Percentiles rank a stretch among this genome's conserved stretches.
These are phyloP conservation scores for Gentiana macrophylla DNA, from an alignment of 257 asterid species.

Conservation along the genomic window DNA sequence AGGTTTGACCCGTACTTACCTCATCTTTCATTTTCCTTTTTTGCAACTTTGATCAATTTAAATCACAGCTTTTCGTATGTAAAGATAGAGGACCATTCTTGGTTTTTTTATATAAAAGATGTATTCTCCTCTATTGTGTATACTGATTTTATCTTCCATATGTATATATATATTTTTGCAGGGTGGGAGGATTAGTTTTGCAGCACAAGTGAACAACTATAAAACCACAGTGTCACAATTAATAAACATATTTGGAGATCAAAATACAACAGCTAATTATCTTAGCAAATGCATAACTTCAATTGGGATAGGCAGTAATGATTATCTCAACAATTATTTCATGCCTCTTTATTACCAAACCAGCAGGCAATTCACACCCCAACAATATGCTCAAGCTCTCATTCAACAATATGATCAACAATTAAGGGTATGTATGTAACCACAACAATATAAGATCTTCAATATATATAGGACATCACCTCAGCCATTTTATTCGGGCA, in stretches of 20 bases:
- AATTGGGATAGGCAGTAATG: constrained; percentile 41
- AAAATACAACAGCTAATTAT: constrained; percentile 25
- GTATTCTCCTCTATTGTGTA: background rate
- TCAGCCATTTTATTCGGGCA: too few species aligned
- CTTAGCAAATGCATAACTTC: constrained; percentile 31
- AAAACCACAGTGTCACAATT: constrained; percentile 58
- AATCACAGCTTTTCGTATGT: too few species aligned
- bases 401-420: constrained; percentile 29
- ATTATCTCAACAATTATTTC: constrained; percentile 43
- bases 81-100: too few species aligned
- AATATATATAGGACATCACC: background rate
- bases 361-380: constrained; percentile 26
- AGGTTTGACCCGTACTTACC: too few species aligned
- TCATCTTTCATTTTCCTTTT: too few species aligned
- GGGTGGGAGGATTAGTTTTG: constrained; percentile 61
- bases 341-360: constrained; percentile 33
- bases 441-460: background rate
- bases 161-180: constrained; percentile 4
- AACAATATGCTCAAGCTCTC: constrained; percentile 30
- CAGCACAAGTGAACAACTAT: constrained; percentile 64
- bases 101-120: too few species aligned
- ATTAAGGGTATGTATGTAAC: constrained; percentile 12
- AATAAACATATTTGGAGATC: constrained; percentile 28
- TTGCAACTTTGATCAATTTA: too few species aligned
- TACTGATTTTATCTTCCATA: background rate